Base-by-base conservation (phyloP, 345 rosid species). In the Syzygium aqueum region DNA sequence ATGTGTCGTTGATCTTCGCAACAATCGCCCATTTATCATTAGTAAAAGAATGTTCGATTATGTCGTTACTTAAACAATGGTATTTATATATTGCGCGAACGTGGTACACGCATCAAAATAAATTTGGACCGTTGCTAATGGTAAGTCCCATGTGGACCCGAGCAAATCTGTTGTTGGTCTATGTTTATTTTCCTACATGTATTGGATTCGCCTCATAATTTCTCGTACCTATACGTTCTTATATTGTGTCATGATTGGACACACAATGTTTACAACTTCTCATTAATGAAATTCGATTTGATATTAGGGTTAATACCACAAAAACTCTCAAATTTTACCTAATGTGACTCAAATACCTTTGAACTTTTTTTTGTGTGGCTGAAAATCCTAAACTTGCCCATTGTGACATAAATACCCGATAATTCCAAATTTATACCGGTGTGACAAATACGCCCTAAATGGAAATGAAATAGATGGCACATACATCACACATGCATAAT, bases 1-100 rank as follows among this genome's bases (percentile, higher is more conserved):
- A 9, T 1, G 14, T 7, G 5, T 19, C 46, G 11, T 73, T 37
- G 9, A 73, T 33, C 4, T 33, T 19, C 28, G 11, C 2, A 0
- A 57, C n/a, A 9, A 56, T 54, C 11, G 25, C 27, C 22, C 59
- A 21, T 21, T 21, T 3, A 37, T 16, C 17, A 4, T 67, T 30
- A 73, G 25, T 19, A 37, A 73, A 37, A 73, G 7, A 73, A 37
- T 37, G 13, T 37, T 73, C 14, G 10, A 73, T 37, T 73, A 4
- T 10, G 49, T 5, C 25, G 0, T 11, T 37, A 0, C 5, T 22
- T 73, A 22, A 0, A 33, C 9, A 9, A 10, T 33, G 0, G 7
- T 21, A 73, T 10, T 33, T 67, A 65, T 65, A 37, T 2, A 37
- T 73, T 0, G 2, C 13, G 28, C 13, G 5, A 10, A 57, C 3